Base-by-base conservation (phyloP, 129 eudicot species). In the Artemisia annua region DNA sequence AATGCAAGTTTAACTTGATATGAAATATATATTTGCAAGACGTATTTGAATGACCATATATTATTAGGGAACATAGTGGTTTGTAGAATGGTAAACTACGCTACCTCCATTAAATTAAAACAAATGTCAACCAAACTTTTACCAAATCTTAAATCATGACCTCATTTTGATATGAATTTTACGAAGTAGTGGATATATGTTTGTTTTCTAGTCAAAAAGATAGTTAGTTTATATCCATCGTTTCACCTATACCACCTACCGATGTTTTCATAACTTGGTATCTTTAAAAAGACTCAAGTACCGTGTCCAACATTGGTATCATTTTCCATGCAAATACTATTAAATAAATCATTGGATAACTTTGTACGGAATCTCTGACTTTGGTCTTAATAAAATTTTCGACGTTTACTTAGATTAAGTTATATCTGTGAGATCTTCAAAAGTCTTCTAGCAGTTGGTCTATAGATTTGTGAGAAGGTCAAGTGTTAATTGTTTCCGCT, bases 81-180 rank as follows among this genome's bases (percentile, higher is more conserved):
- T 78, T 78, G 78, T 78, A 55, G 78, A 64, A 59, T 55, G 82
- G 82, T 78, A 78, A 55, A 55, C 62, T 72, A 78, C 69, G 82
- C 76, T 54, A 78, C 78, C 82, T 78, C 73, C 73, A 46, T 78
- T 63, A 12, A 78, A 69, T 4, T 3, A 71, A 28, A 54, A 64
- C 77, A 64, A 26, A 69, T 76, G 74, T 78, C 82, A 78, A 78
- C 82, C 82, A 71, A 78, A 78, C 82, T n/a, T 71, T 64, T 78
- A 78, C 82, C 82, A 78, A 78, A 78, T 71, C 78, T 26, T 55
- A 57, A 9, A 64, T 71, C 9, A 20, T 71, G 78, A 78, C 78
- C 62, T 71, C 82, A 78, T 72, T 78, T 73, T 71, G 28, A 71
- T 64, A 44, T 55, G 62, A 61, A 63, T 62, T 71, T 55, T 71